phyloP scores from a whole-genome alignment of 306 rosid genomes.

The Acmispon strigosus region DNA sequence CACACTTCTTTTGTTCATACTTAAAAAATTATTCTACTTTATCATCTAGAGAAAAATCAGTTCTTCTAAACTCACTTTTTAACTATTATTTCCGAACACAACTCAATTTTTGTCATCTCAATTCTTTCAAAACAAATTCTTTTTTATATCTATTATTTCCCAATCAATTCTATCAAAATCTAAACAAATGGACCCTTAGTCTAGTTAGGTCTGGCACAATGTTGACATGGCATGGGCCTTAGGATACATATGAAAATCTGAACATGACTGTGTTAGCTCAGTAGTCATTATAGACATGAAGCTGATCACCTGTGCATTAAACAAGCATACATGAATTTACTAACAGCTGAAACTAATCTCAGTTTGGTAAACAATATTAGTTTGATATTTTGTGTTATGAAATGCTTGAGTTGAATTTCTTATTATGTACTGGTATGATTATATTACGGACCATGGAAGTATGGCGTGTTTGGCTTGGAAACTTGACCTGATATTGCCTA shows the following conservation, averaged over 20 bases:
- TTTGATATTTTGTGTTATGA: background rate
- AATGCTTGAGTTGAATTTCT: background rate
- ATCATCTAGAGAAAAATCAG: too few relatives aligned
- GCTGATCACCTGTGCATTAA: background rate
- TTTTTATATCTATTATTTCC: too few relatives aligned
- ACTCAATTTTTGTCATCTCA: too few relatives aligned
- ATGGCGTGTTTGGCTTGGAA: background rate
- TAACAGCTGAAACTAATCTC: constrained; percentile 2
- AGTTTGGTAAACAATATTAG: background rate
- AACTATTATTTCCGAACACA: too few relatives aligned
- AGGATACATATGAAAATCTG: background rate
- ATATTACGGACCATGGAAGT: background rate
- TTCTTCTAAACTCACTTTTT: too few relatives aligned
- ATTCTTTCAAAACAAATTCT: too few relatives aligned
- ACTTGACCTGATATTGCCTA: background rate
- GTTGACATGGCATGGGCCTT: background rate
- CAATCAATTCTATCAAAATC: too few relatives aligned
- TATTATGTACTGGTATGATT: background rate
- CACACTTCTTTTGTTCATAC: too few relatives aligned
- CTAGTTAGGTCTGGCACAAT: background rate
- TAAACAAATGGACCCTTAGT: background rate
- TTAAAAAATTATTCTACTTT: too few relatives aligned
- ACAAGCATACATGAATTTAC: background rate
- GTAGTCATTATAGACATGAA: background rate
- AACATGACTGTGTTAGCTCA: background rate